A percentile compares a stretch with the other conserved stretches of the same genome.
Evolutionary conservation across 352 stramenopile genomes (phyloP).

Genomic region (Blastocystis hominis): DNA sequence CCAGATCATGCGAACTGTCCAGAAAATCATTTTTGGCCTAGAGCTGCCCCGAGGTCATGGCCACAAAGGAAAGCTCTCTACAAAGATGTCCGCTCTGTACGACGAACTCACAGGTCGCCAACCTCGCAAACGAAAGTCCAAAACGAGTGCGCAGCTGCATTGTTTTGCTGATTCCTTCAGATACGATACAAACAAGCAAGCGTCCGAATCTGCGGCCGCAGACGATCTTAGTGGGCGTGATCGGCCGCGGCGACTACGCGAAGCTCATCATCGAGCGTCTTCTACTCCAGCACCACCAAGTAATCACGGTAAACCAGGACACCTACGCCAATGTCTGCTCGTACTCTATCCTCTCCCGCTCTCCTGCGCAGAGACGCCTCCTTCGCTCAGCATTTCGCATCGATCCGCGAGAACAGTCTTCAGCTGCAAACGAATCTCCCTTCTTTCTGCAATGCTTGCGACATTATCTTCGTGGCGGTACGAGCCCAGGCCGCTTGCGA

Average conservation of each 20-base stretch:
- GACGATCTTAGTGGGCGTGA: constrained; percentile 8
- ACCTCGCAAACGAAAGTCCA: neutral
- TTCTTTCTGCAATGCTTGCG: neutral
- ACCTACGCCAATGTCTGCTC: neutral
- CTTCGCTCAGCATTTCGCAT: neutral
- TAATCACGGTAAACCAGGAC: neutral
- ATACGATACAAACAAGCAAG: neutral
- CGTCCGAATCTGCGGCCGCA: neutral
- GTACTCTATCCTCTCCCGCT: neutral
- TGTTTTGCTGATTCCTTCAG: neutral
- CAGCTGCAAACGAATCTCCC: neutral
- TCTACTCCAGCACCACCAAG: constrained; percentile 17
- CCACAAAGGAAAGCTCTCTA: constrained; percentile 44
- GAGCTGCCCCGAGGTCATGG: constrained; percentile 50
- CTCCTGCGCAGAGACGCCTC: neutral
- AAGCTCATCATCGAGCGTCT: constrained; percentile 28
- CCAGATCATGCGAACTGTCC: neutral
- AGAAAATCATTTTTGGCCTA: constrained; percentile 18
- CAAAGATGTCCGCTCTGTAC: constrained; percentile 30
- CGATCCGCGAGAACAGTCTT: neutral
- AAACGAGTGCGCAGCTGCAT: neutral
- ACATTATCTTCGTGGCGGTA: constrained; percentile 36
- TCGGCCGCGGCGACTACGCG: neutral
- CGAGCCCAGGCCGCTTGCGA: neutral
- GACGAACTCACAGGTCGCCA: constrained; percentile 19